Base-by-base conservation (phyloP, 371 early-diverging fungal species). In the Catenaria anguillulae region DNA sequence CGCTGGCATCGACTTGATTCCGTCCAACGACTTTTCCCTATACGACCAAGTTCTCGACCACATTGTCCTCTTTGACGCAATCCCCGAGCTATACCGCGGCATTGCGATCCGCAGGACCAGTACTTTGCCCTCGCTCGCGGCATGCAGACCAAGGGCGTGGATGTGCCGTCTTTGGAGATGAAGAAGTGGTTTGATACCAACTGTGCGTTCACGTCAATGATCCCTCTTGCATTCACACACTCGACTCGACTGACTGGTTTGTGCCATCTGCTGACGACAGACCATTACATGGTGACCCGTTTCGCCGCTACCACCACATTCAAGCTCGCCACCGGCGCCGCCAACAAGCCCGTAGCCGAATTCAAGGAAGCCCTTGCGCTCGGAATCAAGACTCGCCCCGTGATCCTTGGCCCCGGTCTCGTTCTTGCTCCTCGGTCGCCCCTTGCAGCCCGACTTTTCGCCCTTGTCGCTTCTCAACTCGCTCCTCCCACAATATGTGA, bases 71-170 rank as follows among this genome's bases (percentile, higher is more conserved):
- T 84, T 87, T 62, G 84, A 84, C 70, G 80, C 82, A 56, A 82
- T 87, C 35, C 91, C 91, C 50, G 73, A 76, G 60, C 83, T 86
- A 56, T 90, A 89, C 74, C 67, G 71, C 61, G 63, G 62, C n/a
- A 34, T 34, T 5, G 12, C 34, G 37, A 42, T 36, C 60, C 61
- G 58, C 79, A 90, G 58, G 86, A 90, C 71, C 84, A 84, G 45
- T 96, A 91, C 84, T 95, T 95, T 76, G 96, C 96, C 71, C 93
- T 95, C 88, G 93, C 86, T 64, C 91, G 96, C 77, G 96, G 96
- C 69, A 81, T 87, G 61, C 91, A 92, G 73, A 75, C 76, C 71
- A 81, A 68, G 29, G 82, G 81, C 73, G 76, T 94, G 52, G 93
- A 93, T 67, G 87, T 95, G 50, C 89, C 89, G 62, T 90, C 94